These are phyloP conservation scores for Mortierella sp. DNA, from an alignment of 371 early-diverging fungal genomes.

Conservation along the genomic window DNA sequence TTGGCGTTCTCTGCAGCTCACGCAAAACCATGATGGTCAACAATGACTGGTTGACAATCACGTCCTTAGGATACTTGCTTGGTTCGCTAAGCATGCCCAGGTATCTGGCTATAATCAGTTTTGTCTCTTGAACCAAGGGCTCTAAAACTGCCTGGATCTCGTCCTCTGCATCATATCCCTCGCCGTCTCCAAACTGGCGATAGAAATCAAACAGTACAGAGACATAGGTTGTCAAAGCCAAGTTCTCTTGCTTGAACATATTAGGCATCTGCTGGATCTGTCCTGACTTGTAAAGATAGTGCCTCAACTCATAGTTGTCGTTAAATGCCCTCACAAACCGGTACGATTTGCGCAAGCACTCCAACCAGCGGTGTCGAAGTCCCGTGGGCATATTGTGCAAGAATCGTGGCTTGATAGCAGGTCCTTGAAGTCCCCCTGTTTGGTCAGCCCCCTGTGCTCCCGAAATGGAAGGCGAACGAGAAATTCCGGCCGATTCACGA, in stretches of 20 bases:
- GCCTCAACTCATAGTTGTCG: slow-evolving; percentile 77
- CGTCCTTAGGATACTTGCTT: slow-evolving; percentile 54
- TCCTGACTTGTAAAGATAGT: slow-evolving; percentile 80
- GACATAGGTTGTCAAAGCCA: slow-evolving; percentile 59
- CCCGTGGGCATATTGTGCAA: slow-evolving; percentile 58
- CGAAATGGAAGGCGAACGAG: slow-evolving; percentile 42
- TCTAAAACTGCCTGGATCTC: slow-evolving; percentile 56
- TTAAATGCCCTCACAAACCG: slow-evolving; percentile 86
- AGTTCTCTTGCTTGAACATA: slow-evolving; percentile 80
- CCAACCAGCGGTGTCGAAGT: slow-evolving; percentile 64
- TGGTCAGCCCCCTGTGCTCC: slow-evolving; percentile 28
- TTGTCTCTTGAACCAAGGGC: slow-evolving; percentile 54
- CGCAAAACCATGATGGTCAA: slow-evolving; percentile 53
- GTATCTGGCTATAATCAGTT: slow-evolving; percentile 54
- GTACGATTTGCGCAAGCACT: slow-evolving; percentile 83
- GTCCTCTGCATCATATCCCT: slow-evolving; percentile 54
- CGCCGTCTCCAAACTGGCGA: slow-evolving; percentile 60
- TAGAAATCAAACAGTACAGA: slow-evolving; percentile 60
- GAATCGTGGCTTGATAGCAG: slow-evolving; percentile 45
- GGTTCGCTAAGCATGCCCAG: slow-evolving; percentile 55
- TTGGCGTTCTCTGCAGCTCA: slow-evolving; percentile 48
- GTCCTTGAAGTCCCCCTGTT: slow-evolving; percentile 13
- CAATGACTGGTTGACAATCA: slow-evolving; percentile 55
- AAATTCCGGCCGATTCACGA: slow-evolving; percentile 21
- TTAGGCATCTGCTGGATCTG: slow-evolving; percentile 89